A percentile compares a stretch with the other conserved stretches of the same genome.
Conservation (phyloP, 192 early-diverging fungal genomes). For the Backusella parvicylindrica region DNA sequence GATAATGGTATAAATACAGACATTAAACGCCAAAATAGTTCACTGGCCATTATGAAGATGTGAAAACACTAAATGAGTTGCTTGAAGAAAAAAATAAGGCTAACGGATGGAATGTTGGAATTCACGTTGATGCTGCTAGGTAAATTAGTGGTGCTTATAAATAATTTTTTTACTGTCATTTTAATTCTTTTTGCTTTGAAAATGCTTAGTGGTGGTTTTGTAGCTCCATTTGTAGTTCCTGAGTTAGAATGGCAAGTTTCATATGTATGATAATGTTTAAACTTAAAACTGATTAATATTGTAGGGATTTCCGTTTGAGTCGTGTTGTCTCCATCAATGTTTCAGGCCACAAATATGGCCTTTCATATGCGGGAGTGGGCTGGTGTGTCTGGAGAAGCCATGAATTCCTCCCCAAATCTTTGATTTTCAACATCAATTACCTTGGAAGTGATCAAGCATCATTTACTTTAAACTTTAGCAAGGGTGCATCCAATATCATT, state of each 20-base stretch:
- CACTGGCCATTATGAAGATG: conserved; percentile 85
- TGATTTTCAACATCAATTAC: conserved; percentile 76
- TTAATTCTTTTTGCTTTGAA: background rate
- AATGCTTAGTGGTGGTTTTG: conserved; percentile 63
- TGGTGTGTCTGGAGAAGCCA: conserved; percentile 75
- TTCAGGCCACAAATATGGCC: conserved; percentile 86
- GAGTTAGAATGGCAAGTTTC: conserved; percentile 62
- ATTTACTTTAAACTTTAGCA: conserved; percentile 79
- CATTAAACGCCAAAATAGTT: conserved; percentile 32
- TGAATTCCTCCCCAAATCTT: conserved; percentile 66
- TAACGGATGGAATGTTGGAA: conserved; percentile 67
- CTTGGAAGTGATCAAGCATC: conserved; percentile 51
- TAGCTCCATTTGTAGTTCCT: conserved; percentile 81
- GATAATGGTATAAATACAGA: background rate
- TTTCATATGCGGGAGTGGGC: conserved; percentile 78
- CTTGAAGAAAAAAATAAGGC: conserved; percentile 58
- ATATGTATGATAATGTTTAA: background rate
- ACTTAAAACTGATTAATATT: background rate
- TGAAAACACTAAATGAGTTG: conserved; percentile 54
- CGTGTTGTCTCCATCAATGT: conserved; percentile 79
- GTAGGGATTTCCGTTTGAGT: conserved; percentile 51
- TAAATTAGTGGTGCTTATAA: background rate
- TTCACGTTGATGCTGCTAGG: conserved; percentile 83
- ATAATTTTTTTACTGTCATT: background rate
- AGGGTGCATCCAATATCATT: conserved; percentile 64